phyloP scores from a whole-genome alignment of 73 alveolate genomes.

The Paramecium sonneborni region DNA sequence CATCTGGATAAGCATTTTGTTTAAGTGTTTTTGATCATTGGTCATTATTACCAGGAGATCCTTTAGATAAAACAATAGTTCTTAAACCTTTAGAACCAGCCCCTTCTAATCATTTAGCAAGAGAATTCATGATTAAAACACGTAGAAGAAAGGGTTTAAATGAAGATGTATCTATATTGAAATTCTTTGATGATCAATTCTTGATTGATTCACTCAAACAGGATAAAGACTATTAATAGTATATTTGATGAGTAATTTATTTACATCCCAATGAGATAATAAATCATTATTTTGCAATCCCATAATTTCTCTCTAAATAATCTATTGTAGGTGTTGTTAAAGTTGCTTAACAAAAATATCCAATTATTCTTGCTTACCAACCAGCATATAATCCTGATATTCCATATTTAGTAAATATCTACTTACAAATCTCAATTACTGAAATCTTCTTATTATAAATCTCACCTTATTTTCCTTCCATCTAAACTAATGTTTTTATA shows the following conservation, averaged over 20 bases:
- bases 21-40: slow-evolving; percentile 93
- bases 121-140: slow-evolving; percentile 99
- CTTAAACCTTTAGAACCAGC: slow-evolving; percentile 98
- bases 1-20: slow-evolving; percentile 96
- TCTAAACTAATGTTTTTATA: neutral
- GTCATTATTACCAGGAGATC: slow-evolving; percentile 98
- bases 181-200: slow-evolving; percentile 88
- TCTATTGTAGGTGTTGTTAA: neutral
- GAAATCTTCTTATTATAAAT: neutral
- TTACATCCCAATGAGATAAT: neutral
- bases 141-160: slow-evolving; percentile 94
- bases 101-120: slow-evolving; percentile 94
- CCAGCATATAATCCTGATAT: slow-evolving; percentile 22
- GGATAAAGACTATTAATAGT: slow-evolving; percentile 76
- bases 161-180: slow-evolving; percentile 87
- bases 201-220: slow-evolving; percentile 82
- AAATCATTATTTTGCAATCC: neutral
- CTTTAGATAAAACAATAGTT: slow-evolving; percentile 89
- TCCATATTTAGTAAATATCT: neutral
- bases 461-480: neutral
- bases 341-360: neutral
- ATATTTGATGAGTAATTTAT: slow-evolving; percentile 67
- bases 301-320: neutral
- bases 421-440: neutral
- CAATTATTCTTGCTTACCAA: slow-evolving; percentile 9